These are phyloP conservation scores for Aspergillus diversus DNA, from an alignment of 495 filamentous ascomycete species.

Conservation along the genomic window DNA sequence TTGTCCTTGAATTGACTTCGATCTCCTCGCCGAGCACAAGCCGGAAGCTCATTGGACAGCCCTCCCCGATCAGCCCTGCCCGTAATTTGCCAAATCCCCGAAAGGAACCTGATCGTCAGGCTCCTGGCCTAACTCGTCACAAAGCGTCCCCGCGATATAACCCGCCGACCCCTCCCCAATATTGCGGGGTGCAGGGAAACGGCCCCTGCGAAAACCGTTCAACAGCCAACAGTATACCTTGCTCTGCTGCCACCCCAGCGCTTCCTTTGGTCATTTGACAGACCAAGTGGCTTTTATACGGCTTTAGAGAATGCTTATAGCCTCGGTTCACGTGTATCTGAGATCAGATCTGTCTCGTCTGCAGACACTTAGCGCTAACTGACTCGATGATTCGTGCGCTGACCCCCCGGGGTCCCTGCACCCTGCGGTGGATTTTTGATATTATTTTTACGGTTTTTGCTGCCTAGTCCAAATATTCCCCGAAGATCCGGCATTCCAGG, in stretches of 20 bases:
- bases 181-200: too few species aligned
- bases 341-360: neutral
- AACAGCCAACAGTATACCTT: too few species aligned
- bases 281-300: neutral
- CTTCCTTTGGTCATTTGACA: too few species aligned
- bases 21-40: neutral
- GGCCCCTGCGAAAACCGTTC: too few species aligned
- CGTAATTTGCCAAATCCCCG: constrained; percentile 3
- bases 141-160: too few species aligned
- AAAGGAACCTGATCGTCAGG: neutral
- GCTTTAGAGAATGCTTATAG: neutral
- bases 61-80: neutral
- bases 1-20: constrained; percentile 2
- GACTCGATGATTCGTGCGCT: neutral
- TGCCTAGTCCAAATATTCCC: neutral
- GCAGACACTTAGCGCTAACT: neutral
- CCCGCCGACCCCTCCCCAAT: too few species aligned
- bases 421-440: neutral
- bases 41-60: constrained; percentile 1
- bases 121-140: too few species aligned
- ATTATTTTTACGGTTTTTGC: neutral
- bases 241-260: too few species aligned
- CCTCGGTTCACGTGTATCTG: constrained; percentile 10
- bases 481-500: neutral
- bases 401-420: neutral